phyloP scores from a whole-genome alignment of 148 eudicot species.

The Spergularia marina region DNA sequence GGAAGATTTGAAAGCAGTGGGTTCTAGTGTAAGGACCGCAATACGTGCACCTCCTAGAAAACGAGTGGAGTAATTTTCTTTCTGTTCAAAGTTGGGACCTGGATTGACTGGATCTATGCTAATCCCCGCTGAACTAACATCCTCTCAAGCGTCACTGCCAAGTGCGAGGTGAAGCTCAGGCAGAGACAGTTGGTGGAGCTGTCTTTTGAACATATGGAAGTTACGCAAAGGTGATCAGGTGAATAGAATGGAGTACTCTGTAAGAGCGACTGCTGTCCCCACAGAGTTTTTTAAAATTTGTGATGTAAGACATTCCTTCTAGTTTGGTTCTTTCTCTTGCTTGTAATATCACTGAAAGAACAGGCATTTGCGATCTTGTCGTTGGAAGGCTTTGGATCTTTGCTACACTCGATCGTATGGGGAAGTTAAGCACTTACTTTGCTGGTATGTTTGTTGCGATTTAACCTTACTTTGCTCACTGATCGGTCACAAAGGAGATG shows the following conservation, averaged over 20 bases:
- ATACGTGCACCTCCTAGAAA: conserved; percentile 32
- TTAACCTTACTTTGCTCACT: not conserved
- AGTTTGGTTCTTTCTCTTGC: not conserved
- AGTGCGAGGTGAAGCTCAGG: not conserved
- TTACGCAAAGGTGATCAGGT: not conserved
- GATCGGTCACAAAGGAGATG: no score
- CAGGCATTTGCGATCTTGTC: not conserved
- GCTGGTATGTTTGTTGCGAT: not conserved
- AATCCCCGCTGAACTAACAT: not conserved
- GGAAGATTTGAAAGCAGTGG: conserved; percentile 42
- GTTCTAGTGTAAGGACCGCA: conserved; percentile 45
- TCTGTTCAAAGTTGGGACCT: not conserved
- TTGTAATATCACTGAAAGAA: not conserved
- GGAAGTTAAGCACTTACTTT: no score
- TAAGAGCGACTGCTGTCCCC: not conserved
- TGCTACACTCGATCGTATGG: not conserved
- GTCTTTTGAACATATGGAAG: not conserved
- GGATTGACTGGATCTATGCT: not conserved
- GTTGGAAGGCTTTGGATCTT: not conserved
- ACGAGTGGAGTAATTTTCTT: not conserved
- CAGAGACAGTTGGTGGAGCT: not conserved
- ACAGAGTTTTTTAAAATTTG: no score
- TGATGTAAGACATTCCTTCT: not conserved
- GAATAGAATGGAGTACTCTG: not conserved
- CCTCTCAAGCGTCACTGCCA: not conserved